These are phyloP conservation scores for Podaxis rugospora DNA, from an alignment of 768 basidiomycete genomes.

Conservation along the genomic window DNA sequence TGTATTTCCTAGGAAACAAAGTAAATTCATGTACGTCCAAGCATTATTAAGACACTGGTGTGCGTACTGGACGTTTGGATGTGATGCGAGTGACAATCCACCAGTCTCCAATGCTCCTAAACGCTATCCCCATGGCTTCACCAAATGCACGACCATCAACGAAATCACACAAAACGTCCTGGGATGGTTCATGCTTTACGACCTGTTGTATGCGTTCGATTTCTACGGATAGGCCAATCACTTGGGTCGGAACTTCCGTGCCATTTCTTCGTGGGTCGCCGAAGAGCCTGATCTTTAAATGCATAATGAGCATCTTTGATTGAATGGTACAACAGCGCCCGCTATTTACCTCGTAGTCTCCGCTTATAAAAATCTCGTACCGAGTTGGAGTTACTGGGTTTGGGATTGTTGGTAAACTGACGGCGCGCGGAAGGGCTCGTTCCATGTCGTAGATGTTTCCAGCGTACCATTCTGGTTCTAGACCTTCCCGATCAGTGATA, in stretches of 20 bases:
- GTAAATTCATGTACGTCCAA: not conserved
- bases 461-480: conserved; percentile 60
- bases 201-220: conserved; percentile 25
- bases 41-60: not conserved
- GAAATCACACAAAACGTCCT: conserved; percentile 63
- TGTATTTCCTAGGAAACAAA: conserved; percentile 21
- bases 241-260: conserved; percentile 48
- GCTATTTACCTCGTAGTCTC: conserved; percentile 69
- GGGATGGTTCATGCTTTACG: conserved; percentile 40
- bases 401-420: conserved; percentile 46
- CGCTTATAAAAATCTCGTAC: conserved; percentile 73
- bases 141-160: conserved; percentile 77
- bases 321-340: not conserved
- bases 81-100: conserved; percentile 41
- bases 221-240: conserved; percentile 45
- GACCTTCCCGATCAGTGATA: conserved; percentile 13
- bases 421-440: conserved; percentile 41
- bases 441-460: conserved; percentile 83
- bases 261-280: conserved; percentile 57
- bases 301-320: not conserved
- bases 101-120: conserved; percentile 49
- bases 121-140: conserved; percentile 57
- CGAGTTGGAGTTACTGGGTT: conserved; percentile 36
- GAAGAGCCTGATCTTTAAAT: conserved; percentile 69
- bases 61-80: not conserved